phyloP scores from a whole-genome alignment of 805 yeast species.

The Wickerhamiella azyma region DNA sequence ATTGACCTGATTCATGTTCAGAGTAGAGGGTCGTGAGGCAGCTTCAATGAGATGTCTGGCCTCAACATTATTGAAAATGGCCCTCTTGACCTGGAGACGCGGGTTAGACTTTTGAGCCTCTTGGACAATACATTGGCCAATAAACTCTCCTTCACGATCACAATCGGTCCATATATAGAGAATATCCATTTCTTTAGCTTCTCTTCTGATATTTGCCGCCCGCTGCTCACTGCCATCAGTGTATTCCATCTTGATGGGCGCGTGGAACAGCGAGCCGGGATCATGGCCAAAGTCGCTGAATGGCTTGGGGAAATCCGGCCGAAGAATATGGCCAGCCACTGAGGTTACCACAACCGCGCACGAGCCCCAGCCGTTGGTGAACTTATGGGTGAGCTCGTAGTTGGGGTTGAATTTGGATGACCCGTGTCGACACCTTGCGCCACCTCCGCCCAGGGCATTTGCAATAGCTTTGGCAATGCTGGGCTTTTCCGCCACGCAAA shows the following conservation, averaged over 20 bases:
- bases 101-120: conserved; percentile 48
- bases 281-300: conserved; percentile 53
- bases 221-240: conserved; percentile 33
- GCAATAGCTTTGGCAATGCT: conserved; percentile 84
- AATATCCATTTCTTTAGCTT: conserved; percentile 44
- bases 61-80: conserved; percentile 80
- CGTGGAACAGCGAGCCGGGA: conserved; percentile 56
- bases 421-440: conserved; percentile 34
- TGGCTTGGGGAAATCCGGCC: conserved; percentile 47
- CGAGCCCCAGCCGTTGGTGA: conserved; percentile 41
- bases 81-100: conserved; percentile 48
- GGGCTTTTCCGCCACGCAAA: conserved; percentile 96
- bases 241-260: conserved; percentile 38
- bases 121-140: conserved; percentile 67
- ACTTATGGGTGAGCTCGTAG: conserved; percentile 59
- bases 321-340: conserved; percentile 73
- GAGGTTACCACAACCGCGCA: conserved; percentile 85
- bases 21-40: conserved; percentile 47
- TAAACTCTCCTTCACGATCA: conserved; percentile 90
- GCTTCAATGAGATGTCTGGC: conserved; percentile 58
- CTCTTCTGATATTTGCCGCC: conserved; percentile 51
- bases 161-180: conserved; percentile 98
- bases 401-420: conserved; percentile 54
- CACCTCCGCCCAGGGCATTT: conserved; percentile 61
- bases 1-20: conserved; percentile 57